These are phyloP conservation scores for Leccinellum luteum DNA, from an alignment of 768 basidiomycete genomes.

Conservation along the genomic window DNA sequence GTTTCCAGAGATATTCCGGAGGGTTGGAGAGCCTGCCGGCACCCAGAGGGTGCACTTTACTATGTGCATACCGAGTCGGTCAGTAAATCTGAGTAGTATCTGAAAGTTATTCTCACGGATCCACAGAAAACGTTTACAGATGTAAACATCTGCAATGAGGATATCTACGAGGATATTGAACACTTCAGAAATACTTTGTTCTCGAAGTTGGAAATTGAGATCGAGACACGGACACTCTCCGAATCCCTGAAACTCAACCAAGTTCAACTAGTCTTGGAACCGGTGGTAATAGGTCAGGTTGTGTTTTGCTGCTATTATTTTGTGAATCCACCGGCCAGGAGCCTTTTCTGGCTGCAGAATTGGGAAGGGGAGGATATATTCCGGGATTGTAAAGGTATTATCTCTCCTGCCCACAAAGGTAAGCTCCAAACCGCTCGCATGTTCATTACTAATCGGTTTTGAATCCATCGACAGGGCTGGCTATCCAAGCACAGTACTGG, in stretches of 20 bases:
- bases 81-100: constrained; percentile 5
- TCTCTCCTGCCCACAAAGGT: constrained; percentile 25
- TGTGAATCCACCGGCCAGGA: constrained; percentile 44
- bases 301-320: constrained; percentile 50
- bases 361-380: constrained; percentile 36
- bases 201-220: constrained; percentile 17
- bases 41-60: constrained; percentile 31
- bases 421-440: constrained; percentile 1
- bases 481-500: constrained; percentile 38
- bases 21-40: constrained; percentile 47
- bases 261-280: constrained; percentile 47
- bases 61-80: constrained; percentile 43
- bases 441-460: no score
- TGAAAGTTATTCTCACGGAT: background rate
- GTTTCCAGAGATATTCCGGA: constrained; percentile 16
- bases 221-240: constrained; percentile 11
- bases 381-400: constrained; percentile 16
- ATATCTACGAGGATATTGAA: constrained; percentile 33
- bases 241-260: constrained; percentile 26
- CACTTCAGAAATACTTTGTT: constrained; percentile 26
- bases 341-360: constrained; percentile 53
- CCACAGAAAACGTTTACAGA: constrained; percentile 56
- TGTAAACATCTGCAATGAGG: constrained; percentile 44
- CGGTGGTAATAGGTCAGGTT: constrained; percentile 19
- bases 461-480: constrained; percentile 25